Conservation (phyloP, 768 basidiomycete species). For the Mrakia blollopis region DNA sequence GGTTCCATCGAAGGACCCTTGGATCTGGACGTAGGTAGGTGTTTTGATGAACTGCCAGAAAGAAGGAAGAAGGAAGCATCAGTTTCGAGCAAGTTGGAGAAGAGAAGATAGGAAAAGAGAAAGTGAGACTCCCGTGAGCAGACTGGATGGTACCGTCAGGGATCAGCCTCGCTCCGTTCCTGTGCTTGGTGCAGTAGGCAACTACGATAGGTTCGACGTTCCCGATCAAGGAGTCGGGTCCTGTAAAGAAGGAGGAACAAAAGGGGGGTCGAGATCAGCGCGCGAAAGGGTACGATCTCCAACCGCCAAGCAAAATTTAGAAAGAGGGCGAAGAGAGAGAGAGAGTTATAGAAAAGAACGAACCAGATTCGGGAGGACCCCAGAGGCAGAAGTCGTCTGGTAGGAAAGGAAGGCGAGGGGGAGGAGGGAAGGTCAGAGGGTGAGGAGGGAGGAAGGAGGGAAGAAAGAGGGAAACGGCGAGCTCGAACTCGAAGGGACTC, state of each 20-base stretch:
- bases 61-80: conserved; percentile 40
- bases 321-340: no score
- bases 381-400: conserved; percentile 26
- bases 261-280: background rate
- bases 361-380: conserved; percentile 21
- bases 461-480: background rate
- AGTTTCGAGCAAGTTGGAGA: no score
- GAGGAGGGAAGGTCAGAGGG: background rate
- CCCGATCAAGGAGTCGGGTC: conserved; percentile 29
- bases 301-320: background rate
- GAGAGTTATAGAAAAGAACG: background rate
- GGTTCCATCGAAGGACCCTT: conserved; percentile 52
- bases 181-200: conserved; percentile 43
- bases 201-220: conserved; percentile 33
- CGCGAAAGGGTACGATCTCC: background rate
- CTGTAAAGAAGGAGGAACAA: background rate
- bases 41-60: conserved; percentile 50
- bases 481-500: background rate
- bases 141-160: conserved; percentile 21
- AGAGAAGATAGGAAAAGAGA: conserved; percentile 44
- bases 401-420: background rate
- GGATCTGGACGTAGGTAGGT: conserved; percentile 48
- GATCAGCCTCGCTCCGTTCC: conserved; percentile 36
- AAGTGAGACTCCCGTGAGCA: background rate
- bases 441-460: background rate